Evolutionary conservation across 768 basidiomycete species (phyloP).

Genomic region (Amanita pallidorosea): DNA sequence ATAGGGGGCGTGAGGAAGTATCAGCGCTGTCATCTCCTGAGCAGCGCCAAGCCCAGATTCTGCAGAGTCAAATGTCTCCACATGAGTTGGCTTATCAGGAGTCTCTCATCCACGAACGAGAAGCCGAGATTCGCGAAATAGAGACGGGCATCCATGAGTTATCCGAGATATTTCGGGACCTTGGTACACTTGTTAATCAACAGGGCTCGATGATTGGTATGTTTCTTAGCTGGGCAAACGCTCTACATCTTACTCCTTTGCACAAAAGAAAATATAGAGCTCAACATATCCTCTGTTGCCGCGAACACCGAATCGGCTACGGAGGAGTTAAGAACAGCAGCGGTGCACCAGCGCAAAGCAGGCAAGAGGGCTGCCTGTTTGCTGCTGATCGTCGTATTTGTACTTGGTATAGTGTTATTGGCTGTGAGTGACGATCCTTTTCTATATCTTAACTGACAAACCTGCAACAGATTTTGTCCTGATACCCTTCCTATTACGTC

Average conservation of each 20-base stretch:
- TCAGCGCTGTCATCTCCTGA: conserved; percentile 32
- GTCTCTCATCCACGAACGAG: conserved; percentile 87
- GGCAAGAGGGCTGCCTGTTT: conserved; percentile 85
- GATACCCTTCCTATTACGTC: conserved; percentile 1
- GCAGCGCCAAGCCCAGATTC: conserved; percentile 57
- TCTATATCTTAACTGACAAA: neutral
- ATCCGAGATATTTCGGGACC: conserved; percentile 90
- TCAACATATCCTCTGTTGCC: conserved; percentile 81
- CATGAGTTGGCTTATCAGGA: conserved; percentile 95
- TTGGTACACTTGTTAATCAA: conserved; percentile 89
- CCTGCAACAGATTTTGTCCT: conserved; percentile 10
- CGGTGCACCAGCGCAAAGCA: conserved; percentile 90
- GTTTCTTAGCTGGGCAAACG: conserved; percentile 14
- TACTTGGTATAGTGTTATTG: conserved; percentile 79
- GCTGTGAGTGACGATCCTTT: conserved; percentile 55
- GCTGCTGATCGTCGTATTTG: conserved; percentile 78
- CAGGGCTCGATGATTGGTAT: conserved; percentile 92
- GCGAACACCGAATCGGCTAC: conserved; percentile 75
- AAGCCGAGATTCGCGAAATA: conserved; percentile 91
- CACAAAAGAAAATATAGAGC: conserved; percentile 81
- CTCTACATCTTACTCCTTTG: neutral
- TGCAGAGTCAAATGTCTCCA: conserved; percentile 71
- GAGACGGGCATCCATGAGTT: conserved; percentile 95
- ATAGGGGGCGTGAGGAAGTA: conserved; percentile 20
- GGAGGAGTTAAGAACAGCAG: conserved; percentile 79